Conservation (phyloP, 2,329 filamentous ascomycete species). For the Trichoderma sp. region DNA sequence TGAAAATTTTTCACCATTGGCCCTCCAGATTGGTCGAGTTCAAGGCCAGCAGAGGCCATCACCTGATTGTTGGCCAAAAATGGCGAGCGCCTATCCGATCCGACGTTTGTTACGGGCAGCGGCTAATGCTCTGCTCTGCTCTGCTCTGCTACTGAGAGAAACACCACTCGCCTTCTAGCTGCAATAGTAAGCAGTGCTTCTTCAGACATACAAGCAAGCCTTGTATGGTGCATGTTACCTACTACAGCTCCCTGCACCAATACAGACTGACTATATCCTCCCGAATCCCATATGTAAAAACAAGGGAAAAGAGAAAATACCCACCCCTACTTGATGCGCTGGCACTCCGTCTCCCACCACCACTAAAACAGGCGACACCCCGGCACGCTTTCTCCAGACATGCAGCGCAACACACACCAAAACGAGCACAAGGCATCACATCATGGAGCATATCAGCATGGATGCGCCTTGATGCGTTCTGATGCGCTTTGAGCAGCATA, state of each 20-base stretch:
- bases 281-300: no score
- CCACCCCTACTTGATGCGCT: constrained; percentile 29
- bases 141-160: neutral
- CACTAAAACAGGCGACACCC: neutral
- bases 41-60: neutral
- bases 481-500: neutral
- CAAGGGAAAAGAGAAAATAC: neutral
- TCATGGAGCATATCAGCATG: constrained; percentile 3
- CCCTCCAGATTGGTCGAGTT: neutral
- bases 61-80: neutral
- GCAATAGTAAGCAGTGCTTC: neutral
- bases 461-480: neutral
- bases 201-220: neutral
- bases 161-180: neutral
- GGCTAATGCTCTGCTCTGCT: neutral
- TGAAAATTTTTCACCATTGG: neutral
- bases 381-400: neutral
- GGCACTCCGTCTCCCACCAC: constrained; percentile 22
- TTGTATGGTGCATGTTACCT: no score
- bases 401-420: neutral
- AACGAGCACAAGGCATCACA: neutral
- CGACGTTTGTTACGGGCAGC: neutral
- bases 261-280: no score
- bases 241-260: no score
- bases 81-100: neutral